Percentiles rank a stretch among this genome's conserved stretches.
Conservation (phyloP, 441 rosid species). For the Gossypium davidsonii region DNA sequence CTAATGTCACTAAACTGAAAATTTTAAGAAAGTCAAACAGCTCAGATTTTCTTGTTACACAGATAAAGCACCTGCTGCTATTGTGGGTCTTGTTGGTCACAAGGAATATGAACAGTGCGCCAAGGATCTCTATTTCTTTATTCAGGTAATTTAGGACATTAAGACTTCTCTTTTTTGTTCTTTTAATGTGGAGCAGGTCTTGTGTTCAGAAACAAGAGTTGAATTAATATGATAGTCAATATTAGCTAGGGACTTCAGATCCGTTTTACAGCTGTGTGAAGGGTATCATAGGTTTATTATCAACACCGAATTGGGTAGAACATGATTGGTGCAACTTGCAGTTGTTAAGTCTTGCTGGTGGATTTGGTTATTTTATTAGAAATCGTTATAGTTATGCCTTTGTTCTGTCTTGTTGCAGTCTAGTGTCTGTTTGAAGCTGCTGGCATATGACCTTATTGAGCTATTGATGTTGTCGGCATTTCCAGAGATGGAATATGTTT, state of each 20-base stretch:
- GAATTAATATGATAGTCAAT: not conserved
- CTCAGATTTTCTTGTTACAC: slow-evolving; percentile 24
- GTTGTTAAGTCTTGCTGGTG: too few species aligned
- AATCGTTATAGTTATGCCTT: not conserved
- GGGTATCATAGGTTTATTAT: not conserved
- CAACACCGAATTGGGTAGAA: not conserved
- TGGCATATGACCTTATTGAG: slow-evolving; percentile 79
- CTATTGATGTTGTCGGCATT: slow-evolving; percentile 68
- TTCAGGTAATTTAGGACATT: slow-evolving; percentile 53
- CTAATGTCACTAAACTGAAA: not conserved
- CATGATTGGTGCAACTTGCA: not conserved
- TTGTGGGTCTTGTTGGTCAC: slow-evolving; percentile 82
- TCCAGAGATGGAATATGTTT: slow-evolving; percentile 61
- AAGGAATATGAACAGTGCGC: slow-evolving; percentile 92
- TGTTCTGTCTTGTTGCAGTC: slow-evolving; percentile 44
- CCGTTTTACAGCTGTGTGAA: too few species aligned
- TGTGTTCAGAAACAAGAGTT: not conserved
- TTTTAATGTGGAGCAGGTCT: not conserved
- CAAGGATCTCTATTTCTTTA: slow-evolving; percentile 85
- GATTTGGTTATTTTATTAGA: not conserved
- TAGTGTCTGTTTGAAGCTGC: slow-evolving; percentile 66
- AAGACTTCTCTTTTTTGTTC: not conserved
- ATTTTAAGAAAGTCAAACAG: slow-evolving; percentile 8
- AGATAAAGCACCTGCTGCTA: slow-evolving; percentile 88
- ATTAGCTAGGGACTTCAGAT: not conserved